A percentile compares a stretch with the other conserved stretches of the same genome.
Evolutionary conservation across 2,329 filamentous ascomycete species (phyloP).

Genomic region (Neofusicoccum umdonicola): DNA sequence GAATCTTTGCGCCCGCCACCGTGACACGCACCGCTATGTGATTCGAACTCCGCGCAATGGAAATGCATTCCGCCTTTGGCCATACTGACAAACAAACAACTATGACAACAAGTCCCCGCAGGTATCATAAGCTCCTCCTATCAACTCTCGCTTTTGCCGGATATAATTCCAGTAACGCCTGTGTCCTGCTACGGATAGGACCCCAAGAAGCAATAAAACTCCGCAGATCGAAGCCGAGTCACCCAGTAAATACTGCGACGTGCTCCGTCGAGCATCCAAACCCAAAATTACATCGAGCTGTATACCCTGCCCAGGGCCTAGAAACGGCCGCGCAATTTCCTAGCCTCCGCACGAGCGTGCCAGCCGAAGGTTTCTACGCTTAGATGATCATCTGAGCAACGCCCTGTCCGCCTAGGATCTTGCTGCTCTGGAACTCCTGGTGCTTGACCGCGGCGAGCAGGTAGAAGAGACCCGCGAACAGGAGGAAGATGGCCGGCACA

Average conservation of each 20-base stretch:
- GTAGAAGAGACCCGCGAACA: slow-evolving; percentile 78
- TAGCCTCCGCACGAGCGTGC: not conserved
- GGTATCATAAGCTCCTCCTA: slow-evolving; percentile 8
- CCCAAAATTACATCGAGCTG: slow-evolving; percentile 1
- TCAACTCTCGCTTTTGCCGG: slow-evolving; percentile 8
- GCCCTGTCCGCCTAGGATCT: slow-evolving; percentile 90
- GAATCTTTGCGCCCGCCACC: not conserved
- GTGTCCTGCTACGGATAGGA: not conserved
- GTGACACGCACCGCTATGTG: slow-evolving; percentile 5
- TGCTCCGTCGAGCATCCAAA: slow-evolving; percentile 8
- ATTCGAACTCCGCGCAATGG: slow-evolving; percentile 1
- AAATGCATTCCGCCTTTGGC: slow-evolving; percentile 3
- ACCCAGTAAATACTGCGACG: not conserved
- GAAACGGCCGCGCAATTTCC: not conserved
- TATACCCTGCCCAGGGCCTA: not conserved
- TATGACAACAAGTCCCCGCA: slow-evolving; percentile 3
- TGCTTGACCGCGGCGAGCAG: slow-evolving; percentile 74
- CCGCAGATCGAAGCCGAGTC: not conserved
- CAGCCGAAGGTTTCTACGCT: not conserved
- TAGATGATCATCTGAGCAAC: slow-evolving; percentile 98
- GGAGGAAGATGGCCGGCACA: slow-evolving; percentile 78
- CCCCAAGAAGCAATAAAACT: slow-evolving; percentile 1
- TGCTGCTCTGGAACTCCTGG: slow-evolving; percentile 86
- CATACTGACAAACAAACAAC: not conserved
- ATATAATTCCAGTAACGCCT: slow-evolving; percentile 13